Evolutionary conservation across 2,329 filamentous ascomycete species (phyloP).

Genomic region (Malbranchea zuffiana): DNA sequence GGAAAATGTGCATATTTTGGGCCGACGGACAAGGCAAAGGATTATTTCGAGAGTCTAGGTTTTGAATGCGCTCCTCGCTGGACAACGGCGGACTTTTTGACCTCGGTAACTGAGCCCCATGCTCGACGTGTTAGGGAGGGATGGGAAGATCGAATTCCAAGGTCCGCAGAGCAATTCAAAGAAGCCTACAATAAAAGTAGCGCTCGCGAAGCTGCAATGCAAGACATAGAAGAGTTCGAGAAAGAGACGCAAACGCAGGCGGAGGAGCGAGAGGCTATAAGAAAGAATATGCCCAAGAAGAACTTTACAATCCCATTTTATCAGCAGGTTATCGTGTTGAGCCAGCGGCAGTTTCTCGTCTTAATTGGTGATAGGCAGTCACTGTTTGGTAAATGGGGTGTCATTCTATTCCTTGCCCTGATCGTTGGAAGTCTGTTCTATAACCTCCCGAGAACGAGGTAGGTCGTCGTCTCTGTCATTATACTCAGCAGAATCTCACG

Average conservation of each 20-base stretch:
- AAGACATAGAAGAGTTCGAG: conserved; percentile 47
- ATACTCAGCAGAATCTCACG: not conserved
- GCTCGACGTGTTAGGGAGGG: conserved; percentile 47
- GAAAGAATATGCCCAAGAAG: conserved; percentile 35
- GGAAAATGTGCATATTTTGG: conserved; percentile 66
- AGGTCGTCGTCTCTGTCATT: not conserved
- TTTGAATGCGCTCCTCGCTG: conserved; percentile 61
- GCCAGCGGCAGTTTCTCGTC: conserved; percentile 45
- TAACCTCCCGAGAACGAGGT: conserved; percentile 42
- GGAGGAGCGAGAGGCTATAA: conserved; percentile 32
- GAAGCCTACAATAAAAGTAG: conserved; percentile 41
- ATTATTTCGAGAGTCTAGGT: conserved; percentile 59
- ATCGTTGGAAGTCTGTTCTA: conserved; percentile 44
- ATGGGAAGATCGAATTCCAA: conserved; percentile 47
- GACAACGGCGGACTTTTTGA: conserved; percentile 67
- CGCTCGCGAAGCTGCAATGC: conserved; percentile 32
- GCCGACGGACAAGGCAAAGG: conserved; percentile 49
- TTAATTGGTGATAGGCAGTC: conserved; percentile 45
- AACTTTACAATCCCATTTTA: conserved; percentile 44
- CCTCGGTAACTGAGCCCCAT: conserved; percentile 54
- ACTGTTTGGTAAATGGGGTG: conserved; percentile 42
- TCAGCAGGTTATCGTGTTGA: conserved; percentile 42
- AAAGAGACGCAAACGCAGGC: conserved; percentile 33
- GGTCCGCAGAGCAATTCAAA: conserved; percentile 46
- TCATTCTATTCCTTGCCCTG: conserved; percentile 36